Percentiles rank a stretch among this genome's conserved stretches.
Evolutionary conservation across 2,329 filamentous ascomycete genomes (phyloP).

Genomic region (Eurotiales sp.): DNA sequence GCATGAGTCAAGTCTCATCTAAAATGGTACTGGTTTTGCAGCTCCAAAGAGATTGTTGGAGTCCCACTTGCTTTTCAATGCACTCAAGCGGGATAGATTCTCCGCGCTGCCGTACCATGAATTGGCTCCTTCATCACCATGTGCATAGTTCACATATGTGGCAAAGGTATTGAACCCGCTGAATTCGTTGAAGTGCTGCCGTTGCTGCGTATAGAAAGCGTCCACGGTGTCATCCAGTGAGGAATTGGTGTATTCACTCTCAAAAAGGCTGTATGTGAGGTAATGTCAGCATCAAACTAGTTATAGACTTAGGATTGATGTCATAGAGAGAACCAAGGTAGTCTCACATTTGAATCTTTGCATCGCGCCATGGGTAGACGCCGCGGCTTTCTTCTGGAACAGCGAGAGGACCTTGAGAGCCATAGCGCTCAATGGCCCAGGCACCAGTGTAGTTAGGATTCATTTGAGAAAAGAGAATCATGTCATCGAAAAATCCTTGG

Average conservation of each 20-base stretch:
- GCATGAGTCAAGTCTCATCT: too few species aligned
- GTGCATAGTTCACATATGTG: slow-evolving; percentile 27
- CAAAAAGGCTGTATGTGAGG: slow-evolving; percentile 9
- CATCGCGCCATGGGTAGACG: slow-evolving; percentile 11
- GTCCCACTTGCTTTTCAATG: slow-evolving; percentile 26
- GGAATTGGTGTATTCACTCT: slow-evolving; percentile 8
- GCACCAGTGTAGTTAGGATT: slow-evolving; percentile 6
- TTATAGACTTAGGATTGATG: too few species aligned
- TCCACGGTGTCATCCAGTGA: slow-evolving; percentile 6
- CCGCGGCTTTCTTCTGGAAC: slow-evolving; percentile 3
- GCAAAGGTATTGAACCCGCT: slow-evolving; percentile 9
- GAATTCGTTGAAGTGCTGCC: slow-evolving; percentile 12
- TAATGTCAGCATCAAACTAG: too few species aligned
- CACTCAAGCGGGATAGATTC: slow-evolving; percentile 22
- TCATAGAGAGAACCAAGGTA: background rate
- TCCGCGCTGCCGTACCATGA: slow-evolving; percentile 20
- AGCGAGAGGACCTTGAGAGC: slow-evolving; percentile 10
- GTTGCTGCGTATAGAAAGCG: slow-evolving; percentile 9
- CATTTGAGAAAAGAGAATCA: slow-evolving; percentile 9
- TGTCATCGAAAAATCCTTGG: slow-evolving; percentile 11
- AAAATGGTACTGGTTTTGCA: slow-evolving; percentile 6
- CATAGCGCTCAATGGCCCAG: slow-evolving; percentile 11
- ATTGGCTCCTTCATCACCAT: slow-evolving; percentile 26
- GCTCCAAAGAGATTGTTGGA: slow-evolving; percentile 23
- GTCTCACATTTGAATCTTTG: slow-evolving; percentile 10